Evolutionary conservation across 306 rosid species (phyloP).

Genomic region (Ochetophila trinervis): DNA sequence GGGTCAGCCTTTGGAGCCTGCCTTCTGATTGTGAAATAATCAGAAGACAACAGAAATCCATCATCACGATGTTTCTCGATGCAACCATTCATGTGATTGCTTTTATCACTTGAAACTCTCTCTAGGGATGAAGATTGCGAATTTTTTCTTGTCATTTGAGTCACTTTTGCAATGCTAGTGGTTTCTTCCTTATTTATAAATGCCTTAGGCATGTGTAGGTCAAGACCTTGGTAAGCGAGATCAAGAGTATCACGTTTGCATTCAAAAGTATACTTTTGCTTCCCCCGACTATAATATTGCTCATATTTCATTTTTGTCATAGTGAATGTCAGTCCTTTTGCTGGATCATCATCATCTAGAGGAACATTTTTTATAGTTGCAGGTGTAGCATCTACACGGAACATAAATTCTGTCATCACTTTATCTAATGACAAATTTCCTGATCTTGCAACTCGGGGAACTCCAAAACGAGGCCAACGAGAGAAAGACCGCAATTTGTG

Average conservation of each 20-base stretch:
- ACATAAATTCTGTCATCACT: conserved; percentile 98
- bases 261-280: conserved; percentile 85
- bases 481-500: conserved; percentile 90
- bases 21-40: conserved; percentile 92
- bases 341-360: conserved; percentile 94
- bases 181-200: conserved; percentile 59
- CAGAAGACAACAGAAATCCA: conserved; percentile 87
- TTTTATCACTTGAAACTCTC: conserved; percentile 54
- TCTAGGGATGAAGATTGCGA: conserved; percentile 62
- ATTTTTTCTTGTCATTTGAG: conserved; percentile 70
- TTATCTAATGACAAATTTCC: conserved; percentile 93
- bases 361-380: conserved; percentile 81
- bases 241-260: conserved; percentile 87
- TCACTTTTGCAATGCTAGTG: conserved; percentile 68
- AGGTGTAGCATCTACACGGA: conserved; percentile 81
- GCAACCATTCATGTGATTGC: conserved; percentile 35
- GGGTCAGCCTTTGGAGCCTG: conserved; percentile 97
- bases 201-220: conserved; percentile 77
- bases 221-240: conserved; percentile 94
- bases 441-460: conserved; percentile 73
- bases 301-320: conserved; percentile 82
- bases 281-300: conserved; percentile 81
- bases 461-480: conserved; percentile 97
- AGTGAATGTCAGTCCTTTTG: conserved; percentile 81
- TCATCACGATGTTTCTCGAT: conserved; percentile 88